Conservation (phyloP, 2,329 filamentous ascomycete genomes). For the Pleurostoma richardsiae region DNA sequence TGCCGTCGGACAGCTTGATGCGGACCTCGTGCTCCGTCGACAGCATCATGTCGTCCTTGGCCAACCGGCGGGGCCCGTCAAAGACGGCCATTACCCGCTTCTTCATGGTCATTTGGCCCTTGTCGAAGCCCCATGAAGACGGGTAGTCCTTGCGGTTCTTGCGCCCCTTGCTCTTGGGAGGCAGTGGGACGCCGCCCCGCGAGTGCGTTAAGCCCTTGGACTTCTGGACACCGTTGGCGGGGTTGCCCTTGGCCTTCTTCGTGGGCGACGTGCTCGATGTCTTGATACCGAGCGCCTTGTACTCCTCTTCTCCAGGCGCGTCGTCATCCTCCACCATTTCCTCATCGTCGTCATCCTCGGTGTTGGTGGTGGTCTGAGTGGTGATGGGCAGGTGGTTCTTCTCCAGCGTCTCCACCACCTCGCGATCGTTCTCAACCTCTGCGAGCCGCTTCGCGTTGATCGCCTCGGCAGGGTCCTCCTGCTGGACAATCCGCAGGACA, state of each 20-base stretch:
- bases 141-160: conserved; percentile 95
- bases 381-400: conserved; percentile 55
- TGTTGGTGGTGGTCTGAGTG: conserved; percentile 21
- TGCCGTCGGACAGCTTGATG: conserved; percentile 69
- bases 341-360: conserved; percentile 37
- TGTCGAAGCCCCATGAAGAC: conserved; percentile 85
- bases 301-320: conserved; percentile 55
- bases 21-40: conserved; percentile 92
- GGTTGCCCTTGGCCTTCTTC: conserved; percentile 54
- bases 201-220: conserved; percentile 73
- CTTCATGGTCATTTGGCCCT: conserved; percentile 96
- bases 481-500: conserved; percentile 66
- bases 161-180: conserved; percentile 58
- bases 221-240: conserved; percentile 54
- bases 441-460: conserved; percentile 64
- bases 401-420: conserved; percentile 57
- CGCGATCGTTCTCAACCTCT: conserved; percentile 59
- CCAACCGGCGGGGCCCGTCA: conserved; percentile 79
- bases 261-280: conserved; percentile 35
- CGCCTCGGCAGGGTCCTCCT: conserved; percentile 64
- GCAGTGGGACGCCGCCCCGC: conserved; percentile 62
- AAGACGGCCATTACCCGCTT: conserved; percentile 94
- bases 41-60: conserved; percentile 99
- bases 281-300: conserved; percentile 34
- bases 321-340: conserved; percentile 48